Evolutionary conservation across 2,329 filamentous ascomycete genomes (phyloP), one percentile per base, ranked within the genome.

Genomic region (Penicillium psychrosexuale): DNA sequence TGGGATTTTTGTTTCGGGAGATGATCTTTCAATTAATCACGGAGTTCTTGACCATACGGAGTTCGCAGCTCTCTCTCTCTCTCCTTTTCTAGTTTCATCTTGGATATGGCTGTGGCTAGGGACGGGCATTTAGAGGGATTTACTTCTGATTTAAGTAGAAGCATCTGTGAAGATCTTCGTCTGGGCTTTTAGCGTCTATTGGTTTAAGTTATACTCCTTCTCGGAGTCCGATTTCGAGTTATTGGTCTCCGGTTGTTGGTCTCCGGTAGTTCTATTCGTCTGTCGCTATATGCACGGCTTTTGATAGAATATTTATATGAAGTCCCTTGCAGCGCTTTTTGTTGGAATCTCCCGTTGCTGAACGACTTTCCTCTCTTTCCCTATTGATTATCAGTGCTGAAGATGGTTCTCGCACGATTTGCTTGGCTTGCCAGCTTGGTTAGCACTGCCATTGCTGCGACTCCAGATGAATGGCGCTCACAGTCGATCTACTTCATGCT

Each of bases 401-500:
- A 17, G 8, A 69, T 70, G 67, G 51, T 55, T 46, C 31, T 62
- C 2, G 48, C 48, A n/a, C 58, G 48, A 37, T 42, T 59, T 53
- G 39, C 53, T 46, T 59, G 48, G 38, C 59, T 69, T n/a, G 50
- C 57, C 12, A 53, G 57, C 40, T 43, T 70, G 5, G 36, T 59
- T 24, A 51, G 61, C n/a, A 59, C 61, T 5, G 63, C 61, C 13
- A 55, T 69, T 38, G 71, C 69, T 17, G 69, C 69, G 3, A 68
- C 68, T 9, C 69, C 70, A 2, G 69, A 60, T 5, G 57, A 74
- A 52, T 78, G 76, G 76, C 69, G 72, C 24, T 66, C 66, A 9
- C 74, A 73, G 51, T 77, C 75, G 1, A 75, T 78, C 47, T 78
- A 78, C 51, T 77, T 78, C 56, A 64, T 78, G 55, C 58, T 78